phyloP scores from a whole-genome alignment of 78 protist genomes.

The Ministeria vibrans region DNA sequence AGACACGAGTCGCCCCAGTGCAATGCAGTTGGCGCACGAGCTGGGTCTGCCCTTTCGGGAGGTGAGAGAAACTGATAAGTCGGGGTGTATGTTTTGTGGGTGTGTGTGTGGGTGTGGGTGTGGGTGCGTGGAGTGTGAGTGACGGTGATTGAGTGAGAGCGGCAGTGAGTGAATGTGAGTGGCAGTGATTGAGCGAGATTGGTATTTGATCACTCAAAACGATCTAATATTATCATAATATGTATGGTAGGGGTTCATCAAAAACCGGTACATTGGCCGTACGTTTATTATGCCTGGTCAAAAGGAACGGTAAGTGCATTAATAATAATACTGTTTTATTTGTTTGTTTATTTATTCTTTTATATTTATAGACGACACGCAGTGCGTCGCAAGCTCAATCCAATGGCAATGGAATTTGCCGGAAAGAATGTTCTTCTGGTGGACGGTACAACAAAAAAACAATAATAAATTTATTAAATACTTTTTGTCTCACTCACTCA shows the following conservation, averaged over 20 bases:
- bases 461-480: not conserved
- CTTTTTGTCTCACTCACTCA: not conserved
- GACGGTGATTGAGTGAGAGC: too few species aligned
- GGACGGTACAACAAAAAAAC: constrained; percentile 7
- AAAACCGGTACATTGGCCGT: constrained; percentile 44
- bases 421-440: constrained; percentile 27
- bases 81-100: too few species aligned
- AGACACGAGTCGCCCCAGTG: constrained; percentile 37
- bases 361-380: not conserved
- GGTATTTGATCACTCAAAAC: too few species aligned
- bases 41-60: constrained; percentile 29
- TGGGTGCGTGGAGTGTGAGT: too few species aligned
- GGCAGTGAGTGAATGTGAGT: too few species aligned
- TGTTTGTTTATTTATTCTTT: not conserved
- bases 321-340: not conserved
- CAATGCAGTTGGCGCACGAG: constrained; percentile 4
- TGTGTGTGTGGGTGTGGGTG: too few species aligned
- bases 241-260: constrained; percentile 52
- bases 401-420: constrained; percentile 24
- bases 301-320: constrained; percentile 4
- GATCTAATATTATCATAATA: too few species aligned
- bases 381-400: constrained; percentile 34
- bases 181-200: too few species aligned
- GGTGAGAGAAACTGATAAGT: too few species aligned
- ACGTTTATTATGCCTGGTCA: constrained; percentile 54